A percentile compares a stretch with the other conserved stretches of the same genome.
Conservation (phyloP, 208 protist species). For the Naegleria lovaniensis region DNA sequence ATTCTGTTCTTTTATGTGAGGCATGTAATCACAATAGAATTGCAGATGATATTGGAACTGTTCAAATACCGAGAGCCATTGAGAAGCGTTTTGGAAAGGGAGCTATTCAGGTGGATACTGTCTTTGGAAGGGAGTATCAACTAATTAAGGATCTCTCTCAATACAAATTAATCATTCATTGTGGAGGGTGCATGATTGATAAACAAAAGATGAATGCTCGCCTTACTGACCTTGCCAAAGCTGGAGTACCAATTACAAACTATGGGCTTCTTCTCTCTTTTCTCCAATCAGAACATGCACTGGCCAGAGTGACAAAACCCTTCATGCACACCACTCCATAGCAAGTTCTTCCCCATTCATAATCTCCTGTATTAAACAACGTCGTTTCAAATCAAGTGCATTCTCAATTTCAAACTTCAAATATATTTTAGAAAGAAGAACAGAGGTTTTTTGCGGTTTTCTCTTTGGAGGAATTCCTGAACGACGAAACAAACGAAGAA, state of each 20-base stretch:
- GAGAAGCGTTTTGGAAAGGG: constrained; percentile 35
- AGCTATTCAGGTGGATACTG: constrained; percentile 41
- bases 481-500: no score
- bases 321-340: no score
- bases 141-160: constrained; percentile 34
- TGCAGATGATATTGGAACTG: constrained; percentile 48
- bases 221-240: constrained; percentile 38
- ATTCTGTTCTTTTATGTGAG: constrained; percentile 47
- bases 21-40: constrained; percentile 54
- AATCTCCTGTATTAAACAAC: no score
- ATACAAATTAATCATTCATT: constrained; percentile 48
- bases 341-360: no score
- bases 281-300: constrained; percentile 34
- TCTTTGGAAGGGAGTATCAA: constrained; percentile 47
- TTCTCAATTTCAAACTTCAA: no score
- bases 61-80: constrained; percentile 45
- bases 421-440: no score
- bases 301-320: constrained; percentile 40
- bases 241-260: constrained; percentile 49
- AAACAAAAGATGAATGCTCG: constrained; percentile 47
- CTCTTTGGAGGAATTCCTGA: no score
- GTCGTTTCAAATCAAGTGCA: no score
- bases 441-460: no score
- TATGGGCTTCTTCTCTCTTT: constrained; percentile 48
- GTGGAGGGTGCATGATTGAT: constrained; percentile 53